Percentiles rank a stretch among this genome's conserved stretches.
Conservation (phyloP, 495 filamentous ascomycete species). For the Xylaria curta region DNA sequence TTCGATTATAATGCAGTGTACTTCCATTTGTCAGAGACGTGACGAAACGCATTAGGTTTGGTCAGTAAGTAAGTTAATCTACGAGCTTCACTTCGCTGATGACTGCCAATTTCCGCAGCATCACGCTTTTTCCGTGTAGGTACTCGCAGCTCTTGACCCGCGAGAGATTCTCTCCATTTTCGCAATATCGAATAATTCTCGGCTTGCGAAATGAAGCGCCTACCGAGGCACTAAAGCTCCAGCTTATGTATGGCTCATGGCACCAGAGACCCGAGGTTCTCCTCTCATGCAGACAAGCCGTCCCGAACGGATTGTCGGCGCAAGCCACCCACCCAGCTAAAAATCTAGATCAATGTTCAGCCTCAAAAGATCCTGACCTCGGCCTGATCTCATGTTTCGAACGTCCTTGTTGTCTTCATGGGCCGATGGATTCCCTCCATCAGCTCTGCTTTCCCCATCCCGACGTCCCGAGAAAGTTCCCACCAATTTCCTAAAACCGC, state of each 20-base stretch:
- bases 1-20: background rate
- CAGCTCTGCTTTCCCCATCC: background rate
- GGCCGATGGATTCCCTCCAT: conserved; percentile 11
- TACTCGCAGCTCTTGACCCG: background rate
- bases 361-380: conserved; percentile 14
- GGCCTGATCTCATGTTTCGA: background rate
- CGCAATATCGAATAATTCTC: conserved; percentile 2
- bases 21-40: conserved; percentile 2
- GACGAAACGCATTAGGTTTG: conserved; percentile 18
- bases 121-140: background rate
- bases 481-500: conserved; percentile 24
- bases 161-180: background rate
- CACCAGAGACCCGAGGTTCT: background rate
- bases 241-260: conserved; percentile 13
- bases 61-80: background rate
- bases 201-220: background rate
- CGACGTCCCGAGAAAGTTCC: background rate
- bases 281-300: conserved; percentile 18
- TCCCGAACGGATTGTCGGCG: conserved; percentile 5
- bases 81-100: background rate
- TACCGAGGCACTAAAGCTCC: conserved; percentile 4
- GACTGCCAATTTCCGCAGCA: conserved; percentile 3
- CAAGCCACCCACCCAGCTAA: background rate
- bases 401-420: background rate
- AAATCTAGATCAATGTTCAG: background rate